Percentiles rank a stretch among this genome's conserved stretches.
These are phyloP conservation scores for Colletotrichum nymphaeae DNA, from an alignment of 2,329 filamentous ascomycete species.

Conservation along the genomic window DNA sequence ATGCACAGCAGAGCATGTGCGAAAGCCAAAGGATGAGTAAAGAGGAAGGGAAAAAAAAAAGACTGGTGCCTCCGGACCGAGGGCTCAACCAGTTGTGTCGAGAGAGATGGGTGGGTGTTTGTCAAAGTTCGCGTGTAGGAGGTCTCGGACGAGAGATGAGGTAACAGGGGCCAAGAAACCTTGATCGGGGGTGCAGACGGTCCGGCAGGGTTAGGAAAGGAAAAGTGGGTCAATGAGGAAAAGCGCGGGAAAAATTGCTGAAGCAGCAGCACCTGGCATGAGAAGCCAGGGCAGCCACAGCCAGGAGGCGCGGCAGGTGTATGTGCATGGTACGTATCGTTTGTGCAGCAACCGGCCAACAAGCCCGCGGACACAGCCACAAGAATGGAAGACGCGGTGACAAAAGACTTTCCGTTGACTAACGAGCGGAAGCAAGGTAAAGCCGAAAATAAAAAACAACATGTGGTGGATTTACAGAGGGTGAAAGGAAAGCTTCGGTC, in stretches of 20 bases:
- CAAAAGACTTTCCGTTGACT: background rate
- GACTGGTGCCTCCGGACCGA: constrained; percentile 29
- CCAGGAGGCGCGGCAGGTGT: background rate
- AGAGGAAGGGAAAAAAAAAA: constrained; percentile 8
- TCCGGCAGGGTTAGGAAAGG: constrained; percentile 33
- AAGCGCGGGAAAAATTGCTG: constrained; percentile 21
- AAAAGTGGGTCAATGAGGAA: constrained; percentile 8
- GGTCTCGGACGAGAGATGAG: constrained; percentile 36
- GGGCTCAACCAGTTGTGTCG: constrained; percentile 22
- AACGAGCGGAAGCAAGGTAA: background rate
- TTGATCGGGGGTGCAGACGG: constrained; percentile 36
- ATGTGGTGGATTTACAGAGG: background rate
- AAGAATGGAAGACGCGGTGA: background rate
- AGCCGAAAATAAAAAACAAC: background rate
- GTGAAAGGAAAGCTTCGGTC: background rate
- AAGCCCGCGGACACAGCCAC: background rate
- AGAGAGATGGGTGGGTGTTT: constrained; percentile 22
- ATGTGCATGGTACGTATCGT: constrained; percentile 17
- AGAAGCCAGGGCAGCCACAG: constrained; percentile 25
- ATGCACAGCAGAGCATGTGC: constrained; percentile 6
- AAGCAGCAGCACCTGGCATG: constrained; percentile 20
- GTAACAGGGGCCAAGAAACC: constrained; percentile 37
- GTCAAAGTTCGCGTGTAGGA: constrained; percentile 34
- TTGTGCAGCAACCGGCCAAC: background rate
- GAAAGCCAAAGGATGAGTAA: background rate